phyloP scores from a whole-genome alignment of 2,329 filamentous ascomycete species.

The Sclerotinia spermophila region DNA sequence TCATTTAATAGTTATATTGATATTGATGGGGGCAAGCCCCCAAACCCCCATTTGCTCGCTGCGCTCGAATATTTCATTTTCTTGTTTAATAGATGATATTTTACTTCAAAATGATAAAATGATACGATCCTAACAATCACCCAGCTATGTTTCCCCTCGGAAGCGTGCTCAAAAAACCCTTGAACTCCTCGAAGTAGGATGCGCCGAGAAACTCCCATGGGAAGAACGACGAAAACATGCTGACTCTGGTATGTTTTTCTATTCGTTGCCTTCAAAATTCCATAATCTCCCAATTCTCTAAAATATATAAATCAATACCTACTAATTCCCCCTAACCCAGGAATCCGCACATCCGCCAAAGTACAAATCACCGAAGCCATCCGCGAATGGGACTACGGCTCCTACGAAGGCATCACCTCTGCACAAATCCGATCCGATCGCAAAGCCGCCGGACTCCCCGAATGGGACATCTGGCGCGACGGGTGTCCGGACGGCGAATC shows the following conservation, averaged over 20 bases:
- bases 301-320: not conserved
- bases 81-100: not conserved
- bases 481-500: constrained; percentile 77
- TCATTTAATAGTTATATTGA: not conserved
- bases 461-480: constrained; percentile 88
- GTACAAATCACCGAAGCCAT: constrained; percentile 69
- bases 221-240: constrained; percentile 44
- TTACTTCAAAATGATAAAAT: too few relatives aligned
- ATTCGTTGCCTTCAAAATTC: not conserved
- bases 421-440: constrained; percentile 60
- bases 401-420: constrained; percentile 78
- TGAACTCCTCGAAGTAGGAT: constrained; percentile 76
- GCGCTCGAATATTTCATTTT: not conserved
- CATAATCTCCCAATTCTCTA: not conserved
- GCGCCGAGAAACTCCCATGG: constrained; percentile 70
- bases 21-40: not conserved
- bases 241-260: constrained; percentile 27
- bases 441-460: constrained; percentile 41
- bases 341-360: constrained; percentile 52
- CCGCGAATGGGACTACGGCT: constrained; percentile 72
- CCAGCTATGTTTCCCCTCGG: constrained; percentile 79
- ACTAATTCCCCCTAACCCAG: not conserved
- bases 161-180: constrained; percentile 84
- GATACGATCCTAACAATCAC: not conserved
- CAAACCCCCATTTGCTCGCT: constrained; percentile 2